A percentile compares a stretch with the other conserved stretches of the same genome.
Evolutionary conservation across 192 early-diverging fungal genomes (phyloP).

Genomic region (Umbelopsis sp.): DNA sequence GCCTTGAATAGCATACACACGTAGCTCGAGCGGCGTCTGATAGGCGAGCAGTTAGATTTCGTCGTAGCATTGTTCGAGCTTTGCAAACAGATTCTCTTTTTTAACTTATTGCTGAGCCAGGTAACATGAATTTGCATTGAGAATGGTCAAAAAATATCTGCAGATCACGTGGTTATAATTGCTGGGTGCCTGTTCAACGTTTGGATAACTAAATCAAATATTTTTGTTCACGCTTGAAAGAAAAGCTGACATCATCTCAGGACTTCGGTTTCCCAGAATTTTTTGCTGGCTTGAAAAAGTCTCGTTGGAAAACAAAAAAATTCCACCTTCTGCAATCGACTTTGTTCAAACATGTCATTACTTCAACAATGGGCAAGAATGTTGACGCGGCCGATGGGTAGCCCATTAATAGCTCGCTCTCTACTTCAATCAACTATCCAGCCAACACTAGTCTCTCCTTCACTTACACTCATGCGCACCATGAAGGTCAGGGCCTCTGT

Average conservation of each 20-base stretch:
- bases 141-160: no score
- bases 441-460: neutral
- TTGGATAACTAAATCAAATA: no score
- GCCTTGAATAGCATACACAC: neutral
- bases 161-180: no score
- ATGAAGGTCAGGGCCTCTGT: slow-evolving; percentile 91
- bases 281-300: neutral
- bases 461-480: slow-evolving; percentile 50
- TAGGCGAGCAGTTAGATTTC: neutral
- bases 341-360: neutral
- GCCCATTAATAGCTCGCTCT: neutral
- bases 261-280: neutral
- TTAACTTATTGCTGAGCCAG: no score
- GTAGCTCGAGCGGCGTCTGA: neutral
- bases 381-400: neutral
- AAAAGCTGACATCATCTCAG: no score
- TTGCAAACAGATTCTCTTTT: no score
- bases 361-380: slow-evolving; percentile 5
- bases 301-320: neutral
- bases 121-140: no score
- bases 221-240: no score
- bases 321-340: neutral
- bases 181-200: no score
- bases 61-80: neutral
- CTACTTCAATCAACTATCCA: neutral